Percentiles rank a stretch among this genome's conserved stretches.
These are phyloP conservation scores for Hypoxylon fragiforme DNA, from an alignment of 495 filamentous ascomycete genomes.

Conservation along the genomic window DNA sequence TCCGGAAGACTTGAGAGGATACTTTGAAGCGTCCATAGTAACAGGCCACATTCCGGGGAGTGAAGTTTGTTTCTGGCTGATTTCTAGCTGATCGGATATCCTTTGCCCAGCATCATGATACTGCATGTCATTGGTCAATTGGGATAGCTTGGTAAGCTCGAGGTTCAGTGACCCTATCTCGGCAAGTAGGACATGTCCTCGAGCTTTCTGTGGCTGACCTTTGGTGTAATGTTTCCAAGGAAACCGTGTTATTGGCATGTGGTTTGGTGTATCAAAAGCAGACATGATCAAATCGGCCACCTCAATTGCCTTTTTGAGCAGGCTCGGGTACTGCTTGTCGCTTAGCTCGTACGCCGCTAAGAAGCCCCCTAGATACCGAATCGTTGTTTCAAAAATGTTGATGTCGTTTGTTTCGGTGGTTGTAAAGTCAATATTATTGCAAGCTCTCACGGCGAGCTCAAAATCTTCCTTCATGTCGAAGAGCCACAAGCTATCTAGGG, in stretches of 20 bases:
- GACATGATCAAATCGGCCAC: conserved; percentile 77
- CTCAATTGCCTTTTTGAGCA: conserved; percentile 77
- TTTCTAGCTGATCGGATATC: conserved; percentile 74
- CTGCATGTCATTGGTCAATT: conserved; percentile 75
- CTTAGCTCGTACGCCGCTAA: conserved; percentile 77
- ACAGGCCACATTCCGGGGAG: conserved; percentile 82
- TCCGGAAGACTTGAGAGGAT: conserved; percentile 55
- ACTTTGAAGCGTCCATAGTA: conserved; percentile 61
- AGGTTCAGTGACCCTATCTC: conserved; percentile 80
- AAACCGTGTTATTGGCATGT: conserved; percentile 76
- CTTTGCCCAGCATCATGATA: conserved; percentile 88
- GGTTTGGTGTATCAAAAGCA: conserved; percentile 85
- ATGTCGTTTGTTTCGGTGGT: conserved; percentile 56
- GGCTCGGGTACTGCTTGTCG: conserved; percentile 54
- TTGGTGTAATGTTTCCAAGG: conserved; percentile 61
- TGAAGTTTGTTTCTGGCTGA: conserved; percentile 62
- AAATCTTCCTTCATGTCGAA: conserved; percentile 83
- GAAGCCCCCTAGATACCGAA: conserved; percentile 76
- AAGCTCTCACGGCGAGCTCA: conserved; percentile 66
- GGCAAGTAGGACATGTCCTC: conserved; percentile 38
- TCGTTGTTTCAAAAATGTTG: conserved; percentile 77
- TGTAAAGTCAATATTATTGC: conserved; percentile 78
- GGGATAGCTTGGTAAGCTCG: conserved; percentile 82
- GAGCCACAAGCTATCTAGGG: conserved; percentile 86
- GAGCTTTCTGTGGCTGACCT: conserved; percentile 50